Base-by-base conservation (phyloP, 1,284 basidiomycete species). In the Hypsizygus ulmarius region DNA sequence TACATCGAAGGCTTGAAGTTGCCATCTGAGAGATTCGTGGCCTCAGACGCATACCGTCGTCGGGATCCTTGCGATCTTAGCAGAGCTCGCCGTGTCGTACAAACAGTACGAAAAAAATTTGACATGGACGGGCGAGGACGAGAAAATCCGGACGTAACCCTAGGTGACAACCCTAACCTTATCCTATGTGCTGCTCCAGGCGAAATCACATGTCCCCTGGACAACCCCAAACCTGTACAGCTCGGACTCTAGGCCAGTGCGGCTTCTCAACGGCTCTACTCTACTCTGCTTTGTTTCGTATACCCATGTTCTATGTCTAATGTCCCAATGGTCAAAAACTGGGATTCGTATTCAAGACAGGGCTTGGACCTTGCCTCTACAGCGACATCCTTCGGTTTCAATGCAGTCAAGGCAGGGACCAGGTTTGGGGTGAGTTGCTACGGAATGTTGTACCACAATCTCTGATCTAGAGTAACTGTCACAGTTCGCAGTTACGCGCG, bases 401-500 rank as follows among this genome's bases (percentile, higher is more conserved):
- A 74, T 18, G 80, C 78, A 8, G 84, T 76, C n/a, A 89, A 86
- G 63, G 66, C 68, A 12, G 75, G 79, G 25, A 90, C 87, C 10
- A 77, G 74, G 53, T 65, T 89, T 43, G 84, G 84, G 49, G 85
- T 88, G 64, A 50, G 75, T 71, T 36, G 29, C 25, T 28, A 47
- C 33, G 41, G 35, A 34, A 35, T 11, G 52, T 30, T 58, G 27
- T 39, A 32, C 28, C 25, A 21, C 36, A 7, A 51, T 55, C 19
- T 45, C 36, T 32, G 50, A 25, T 30, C 15, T 30, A 39, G 38
- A 25, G 47, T n/a, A 25, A 35, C 16, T 19, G 7, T 21, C 35
- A 0, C 51, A 88, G 84, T 90, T 90, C 60, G 74, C 78, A 15
- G 70, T 88, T n/a, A 79, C 81, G 35, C 72, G 85, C 29, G 76